A percentile compares a stretch with the other conserved stretches of the same genome.
These are phyloP conservation scores for Yamadazyma conglobata DNA, from an alignment of 1,139 yeast species.

Conservation along the genomic window DNA sequence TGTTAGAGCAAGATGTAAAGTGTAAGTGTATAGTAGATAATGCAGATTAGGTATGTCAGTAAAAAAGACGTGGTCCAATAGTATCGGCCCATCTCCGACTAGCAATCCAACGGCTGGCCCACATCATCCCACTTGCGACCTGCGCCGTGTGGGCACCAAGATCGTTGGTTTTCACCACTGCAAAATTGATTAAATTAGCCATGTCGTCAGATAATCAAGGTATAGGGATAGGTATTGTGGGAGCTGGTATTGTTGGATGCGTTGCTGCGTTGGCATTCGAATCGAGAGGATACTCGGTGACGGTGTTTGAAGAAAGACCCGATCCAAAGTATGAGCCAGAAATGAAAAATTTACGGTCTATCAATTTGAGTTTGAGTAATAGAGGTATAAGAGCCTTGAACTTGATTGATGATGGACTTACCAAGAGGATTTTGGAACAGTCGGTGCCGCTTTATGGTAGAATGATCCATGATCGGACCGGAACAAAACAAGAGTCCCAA, in stretches of 20 bases:
- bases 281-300: constrained; percentile 68
- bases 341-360: constrained; percentile 53
- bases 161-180: no score
- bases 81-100: no score
- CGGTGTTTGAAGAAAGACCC: constrained; percentile 58
- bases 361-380: constrained; percentile 82
- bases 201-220: not conserved
- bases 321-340: constrained; percentile 29
- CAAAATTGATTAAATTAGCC: no score
- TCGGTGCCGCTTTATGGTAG: constrained; percentile 86
- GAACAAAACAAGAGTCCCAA: constrained; percentile 62
- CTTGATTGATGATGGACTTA: constrained; percentile 57
- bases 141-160: no score
- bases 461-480: constrained; percentile 76
- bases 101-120: no score
- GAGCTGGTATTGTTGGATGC: constrained; percentile 91
- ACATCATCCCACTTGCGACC: no score
- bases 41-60: no score
- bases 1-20: not conserved
- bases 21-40: no score
- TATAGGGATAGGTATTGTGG: constrained; percentile 50
- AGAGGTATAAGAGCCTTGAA: constrained; percentile 74
- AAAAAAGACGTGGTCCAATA: no score
- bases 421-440: constrained; percentile 51
- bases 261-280: constrained; percentile 79